A percentile compares a stretch with the other conserved stretches of the same genome.
These are phyloP conservation scores for Thraustochytrium sp. DNA, from an alignment of 352 stramenopile genomes.

Conservation along the genomic window DNA sequence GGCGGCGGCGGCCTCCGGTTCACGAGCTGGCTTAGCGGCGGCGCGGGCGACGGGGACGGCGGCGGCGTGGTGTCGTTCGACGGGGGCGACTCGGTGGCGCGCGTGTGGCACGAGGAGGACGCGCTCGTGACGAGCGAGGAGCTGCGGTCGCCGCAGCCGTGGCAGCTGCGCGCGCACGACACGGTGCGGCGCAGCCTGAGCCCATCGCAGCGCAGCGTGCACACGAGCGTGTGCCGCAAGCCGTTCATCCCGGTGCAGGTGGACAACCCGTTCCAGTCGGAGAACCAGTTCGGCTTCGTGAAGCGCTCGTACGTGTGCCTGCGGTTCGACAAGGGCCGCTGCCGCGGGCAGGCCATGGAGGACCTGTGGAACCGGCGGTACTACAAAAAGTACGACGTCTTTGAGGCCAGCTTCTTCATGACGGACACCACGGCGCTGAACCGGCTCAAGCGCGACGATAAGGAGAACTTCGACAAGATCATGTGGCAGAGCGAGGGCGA, in stretches of 20 bases:
- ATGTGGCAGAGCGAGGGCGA: conserved; percentile 40
- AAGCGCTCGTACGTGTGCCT: conserved; percentile 42
- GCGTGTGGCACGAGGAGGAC: conserved; percentile 14
- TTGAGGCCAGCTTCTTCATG: conserved; percentile 38
- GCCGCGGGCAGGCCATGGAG: conserved; percentile 42
- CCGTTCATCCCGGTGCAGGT: conserved; percentile 34
- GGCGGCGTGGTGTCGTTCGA: too few relatives aligned
- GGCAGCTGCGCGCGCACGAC: conserved; percentile 27
- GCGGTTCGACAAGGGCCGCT: conserved; percentile 41
- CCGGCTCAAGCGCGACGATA: conserved; percentile 38
- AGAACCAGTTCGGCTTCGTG: conserved; percentile 42
- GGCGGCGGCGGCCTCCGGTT: not conserved
- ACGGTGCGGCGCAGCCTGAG: conserved; percentile 1
- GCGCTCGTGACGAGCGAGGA: conserved; percentile 24
- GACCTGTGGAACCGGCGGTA: conserved; percentile 44
- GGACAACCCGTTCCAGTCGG: conserved; percentile 37
- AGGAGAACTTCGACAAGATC: conserved; percentile 40
- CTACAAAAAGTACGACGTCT: conserved; percentile 44
- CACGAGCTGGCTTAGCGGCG: not conserved
- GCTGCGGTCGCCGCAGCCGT: not conserved
- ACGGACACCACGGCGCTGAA: conserved; percentile 43
- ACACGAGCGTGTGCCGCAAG: conserved; percentile 24
- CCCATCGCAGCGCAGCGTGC: not conserved
- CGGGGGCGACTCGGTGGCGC: not conserved
- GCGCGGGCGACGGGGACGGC: too few relatives aligned